Base-by-base conservation (phyloP, 768 basidiomycete genomes). In the Panaeolus papilionaceus region DNA sequence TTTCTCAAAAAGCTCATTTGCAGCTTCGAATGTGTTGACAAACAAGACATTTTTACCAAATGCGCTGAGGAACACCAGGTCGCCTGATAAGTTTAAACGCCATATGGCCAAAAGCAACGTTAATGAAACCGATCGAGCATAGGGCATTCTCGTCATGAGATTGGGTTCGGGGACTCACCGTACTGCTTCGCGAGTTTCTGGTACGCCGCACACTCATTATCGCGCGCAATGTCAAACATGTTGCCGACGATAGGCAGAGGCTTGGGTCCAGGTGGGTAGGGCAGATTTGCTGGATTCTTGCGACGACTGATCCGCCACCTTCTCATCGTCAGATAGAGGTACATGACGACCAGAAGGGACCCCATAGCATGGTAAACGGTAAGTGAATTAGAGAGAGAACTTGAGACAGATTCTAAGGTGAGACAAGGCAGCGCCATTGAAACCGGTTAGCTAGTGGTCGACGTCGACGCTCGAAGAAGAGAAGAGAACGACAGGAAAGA, bases 1-100 rank as follows among this genome's bases (percentile, higher is more conserved):
- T 68, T 84, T 88, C 64, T 89, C 88, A 39, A 90, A 85, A 1
- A 89, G 80, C 33, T 89, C 88, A 58, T 78, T 77, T 4, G 83
- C 84, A 2, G 79, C 76, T 62, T 83, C 71, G n/a, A 80, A 75
- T 2, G 83, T 79, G 71, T 87, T 88, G 2, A 79, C 70, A 61
- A 79, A 74, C 11, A 79, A 70, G 18, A 79, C 68, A 45, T 82
- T 81, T 67, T 82, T 83, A 37, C 87, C 85, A 7, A 89, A 73
- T 14, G 85, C 80, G 63, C 80, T 82, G 20, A 88, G 76, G 69
- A 85, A 86, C 2, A 89, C 84, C 44, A 89, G 70, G 64, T 87
- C 85, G 4, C 88, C 88, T 87, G 62, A 38, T 38, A 4, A 62
- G 11, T 9, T 23, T 23, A 23, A 49, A 49, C 7, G 47, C 23